Percentiles rank a stretch among this genome's conserved stretches.
phyloP scores from a whole-genome alignment of 192 early-diverging fungal genomes.

The Ramicandelaber brevisporus region DNA sequence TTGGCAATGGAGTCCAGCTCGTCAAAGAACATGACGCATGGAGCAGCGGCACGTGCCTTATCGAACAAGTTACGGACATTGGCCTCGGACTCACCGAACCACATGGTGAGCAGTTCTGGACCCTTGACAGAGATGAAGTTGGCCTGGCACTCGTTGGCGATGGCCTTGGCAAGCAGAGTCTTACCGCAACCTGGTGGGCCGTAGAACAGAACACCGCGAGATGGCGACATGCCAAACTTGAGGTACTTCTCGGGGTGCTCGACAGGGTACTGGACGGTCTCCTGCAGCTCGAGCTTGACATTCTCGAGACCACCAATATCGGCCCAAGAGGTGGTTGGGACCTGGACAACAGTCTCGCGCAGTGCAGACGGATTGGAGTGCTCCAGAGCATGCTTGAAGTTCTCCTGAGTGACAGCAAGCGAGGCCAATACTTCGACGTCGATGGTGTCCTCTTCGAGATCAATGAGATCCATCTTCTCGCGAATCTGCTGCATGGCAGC shows the following conservation, averaged over 20 bases:
- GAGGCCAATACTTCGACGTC: constrained; percentile 90
- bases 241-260: constrained; percentile 98
- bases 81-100: constrained; percentile 98
- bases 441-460: constrained; percentile 93
- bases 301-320: constrained; percentile 94
- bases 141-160: constrained; percentile 98
- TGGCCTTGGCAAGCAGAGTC: constrained; percentile 94
- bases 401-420: constrained; percentile 90
- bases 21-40: constrained; percentile 99
- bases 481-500: constrained; percentile 99
- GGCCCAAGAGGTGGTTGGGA: constrained; percentile 82
- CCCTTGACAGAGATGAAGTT: constrained; percentile 99
- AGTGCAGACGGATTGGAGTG: constrained; percentile 93
- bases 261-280: constrained; percentile 97
- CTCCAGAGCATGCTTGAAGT: constrained; percentile 86
- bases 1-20: constrained; percentile 97
- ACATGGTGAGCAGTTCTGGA: constrained; percentile 97
- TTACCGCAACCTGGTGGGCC: constrained; percentile 98
- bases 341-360: constrained; percentile 93
- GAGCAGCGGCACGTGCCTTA: constrained; percentile 89
- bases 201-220: constrained; percentile 95
- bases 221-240: constrained; percentile 86
- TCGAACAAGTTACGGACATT: constrained; percentile 99
- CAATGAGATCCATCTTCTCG: constrained; percentile 98
- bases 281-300: constrained; percentile 94